Conservation (phyloP, 2,329 filamentous ascomycete genomes). For the Ophiostoma australiae region DNA sequence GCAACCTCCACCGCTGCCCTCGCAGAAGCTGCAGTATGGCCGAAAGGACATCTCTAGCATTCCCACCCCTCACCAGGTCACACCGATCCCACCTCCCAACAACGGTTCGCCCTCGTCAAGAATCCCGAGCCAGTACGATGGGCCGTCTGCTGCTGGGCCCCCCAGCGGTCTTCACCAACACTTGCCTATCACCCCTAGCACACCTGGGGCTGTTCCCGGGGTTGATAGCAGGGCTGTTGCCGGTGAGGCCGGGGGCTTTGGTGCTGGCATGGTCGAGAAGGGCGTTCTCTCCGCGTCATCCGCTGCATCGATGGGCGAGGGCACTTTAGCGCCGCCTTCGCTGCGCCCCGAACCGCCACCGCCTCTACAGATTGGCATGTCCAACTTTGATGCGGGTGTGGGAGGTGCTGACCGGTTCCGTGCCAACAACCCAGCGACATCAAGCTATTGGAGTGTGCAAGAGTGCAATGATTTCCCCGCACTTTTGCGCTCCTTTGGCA, state of each 20-base stretch:
- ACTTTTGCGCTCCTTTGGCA: conserved; percentile 69
- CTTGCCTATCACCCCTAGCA: background rate
- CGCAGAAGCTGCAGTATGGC: conserved; percentile 12
- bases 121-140: conserved; percentile 1
- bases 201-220: background rate
- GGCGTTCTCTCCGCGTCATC: background rate
- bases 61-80: background rate
- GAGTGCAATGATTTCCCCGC: conserved; percentile 73
- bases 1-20: background rate
- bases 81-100: background rate
- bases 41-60: conserved; percentile 5
- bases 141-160: background rate
- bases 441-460: conserved; percentile 83
- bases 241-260: background rate
- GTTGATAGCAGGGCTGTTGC: background rate
- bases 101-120: background rate
- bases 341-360: conserved; percentile 51
- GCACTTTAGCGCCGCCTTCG: conserved; percentile 52
- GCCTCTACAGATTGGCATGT: conserved; percentile 43
- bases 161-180: background rate
- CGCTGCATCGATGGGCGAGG: conserved; percentile 42
- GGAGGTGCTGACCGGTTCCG: conserved; percentile 42
- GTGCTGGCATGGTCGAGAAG: conserved; percentile 15
- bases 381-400: conserved; percentile 49
- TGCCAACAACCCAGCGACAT: conserved; percentile 49